Base-by-base conservation (phyloP, 2,329 filamentous ascomycete species). In the Colletotrichum tropicicola region DNA sequence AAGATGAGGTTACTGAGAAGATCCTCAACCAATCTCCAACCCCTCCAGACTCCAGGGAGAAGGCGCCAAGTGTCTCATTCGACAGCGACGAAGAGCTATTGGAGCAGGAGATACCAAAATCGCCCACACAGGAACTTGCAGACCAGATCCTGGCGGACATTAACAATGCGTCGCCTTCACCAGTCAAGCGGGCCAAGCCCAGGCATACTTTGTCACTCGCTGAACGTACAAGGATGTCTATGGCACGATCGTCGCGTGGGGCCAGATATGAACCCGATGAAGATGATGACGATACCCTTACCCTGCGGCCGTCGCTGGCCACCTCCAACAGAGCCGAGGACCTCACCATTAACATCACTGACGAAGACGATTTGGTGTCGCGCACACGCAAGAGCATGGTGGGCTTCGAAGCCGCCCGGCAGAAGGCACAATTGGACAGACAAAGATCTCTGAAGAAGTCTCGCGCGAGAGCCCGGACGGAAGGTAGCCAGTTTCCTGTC, bases 171-270 rank as follows among this genome's bases (percentile, higher is more conserved):
- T 88, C 87, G 2, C 87, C 87, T 0, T 89, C 88, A 0, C 88
- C 88, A 0, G 73, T 79, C 44, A 89, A 88, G 69, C 74, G 73
- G 13, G 37, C 69, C 2, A 84, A 80, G 61, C 78, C 80, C 0
- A 82, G 87, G 0, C 87, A 87, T 53, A 85, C 83, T 0, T 77
- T 91, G 8, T 89, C 90, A 0, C 84, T 96, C 0, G 86, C 91
- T 4, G 93, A 97, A 73, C 90, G 94, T 49, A 97, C 94, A 0
- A 88, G 92, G 17, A 84, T 93, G 57, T 94, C 92, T 17, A 95
- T 97, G 89, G 88, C 90, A 0, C 83, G 89, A 3, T 81, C 87
- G 48, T 85, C 87, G 1, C 77, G 75, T 15, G 56, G 57, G 19
- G 55, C 72, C 70, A 35, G 55, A 17, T 49, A 73, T 32, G 68